A percentile compares a stretch with the other conserved stretches of the same genome.
These are phyloP conservation scores for Fusarium euwallaceae DNA, from an alignment of 2,329 filamentous ascomycete genomes.

Conservation along the genomic window DNA sequence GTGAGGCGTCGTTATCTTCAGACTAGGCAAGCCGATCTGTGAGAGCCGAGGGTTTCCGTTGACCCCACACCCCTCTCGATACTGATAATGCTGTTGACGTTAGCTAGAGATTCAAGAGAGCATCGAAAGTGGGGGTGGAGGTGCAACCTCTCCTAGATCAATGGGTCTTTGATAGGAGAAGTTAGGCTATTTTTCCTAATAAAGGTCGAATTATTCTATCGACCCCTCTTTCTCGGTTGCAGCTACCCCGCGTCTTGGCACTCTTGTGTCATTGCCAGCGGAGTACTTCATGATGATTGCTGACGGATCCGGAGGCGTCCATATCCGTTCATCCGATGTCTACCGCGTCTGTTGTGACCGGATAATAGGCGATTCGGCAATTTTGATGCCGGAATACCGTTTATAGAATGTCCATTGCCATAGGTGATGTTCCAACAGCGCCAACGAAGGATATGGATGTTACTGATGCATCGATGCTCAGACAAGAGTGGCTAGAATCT, in stretches of 20 bases:
- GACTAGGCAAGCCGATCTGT: not conserved
- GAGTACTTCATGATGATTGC: not conserved
- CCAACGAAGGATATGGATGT: not conserved
- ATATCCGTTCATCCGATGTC: not conserved
- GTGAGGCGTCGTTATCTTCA: not conserved
- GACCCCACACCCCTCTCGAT: not conserved
- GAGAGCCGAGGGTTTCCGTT: conserved; percentile 2
- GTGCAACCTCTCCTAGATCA: not conserved
- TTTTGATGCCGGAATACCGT: not conserved
- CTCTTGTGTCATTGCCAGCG: not conserved
- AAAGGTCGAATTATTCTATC: not conserved
- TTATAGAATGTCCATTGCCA: not conserved
- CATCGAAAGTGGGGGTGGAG: conserved; percentile 1
- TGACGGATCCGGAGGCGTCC: not conserved
- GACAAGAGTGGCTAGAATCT: not conserved
- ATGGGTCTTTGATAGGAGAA: not conserved
- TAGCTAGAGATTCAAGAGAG: not conserved
- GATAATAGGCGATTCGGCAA: not conserved
- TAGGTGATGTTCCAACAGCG: not conserved
- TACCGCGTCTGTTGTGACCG: no score
- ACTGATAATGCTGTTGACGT: not conserved
- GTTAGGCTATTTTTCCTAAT: not conserved
- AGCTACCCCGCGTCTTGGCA: not conserved
- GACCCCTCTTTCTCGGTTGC: not conserved
- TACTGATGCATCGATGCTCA: not conserved